Percentiles rank a stretch among this genome's conserved stretches.
Conservation (phyloP, 2,329 filamentous ascomycete genomes). For the Elsinoe arachidis region DNA sequence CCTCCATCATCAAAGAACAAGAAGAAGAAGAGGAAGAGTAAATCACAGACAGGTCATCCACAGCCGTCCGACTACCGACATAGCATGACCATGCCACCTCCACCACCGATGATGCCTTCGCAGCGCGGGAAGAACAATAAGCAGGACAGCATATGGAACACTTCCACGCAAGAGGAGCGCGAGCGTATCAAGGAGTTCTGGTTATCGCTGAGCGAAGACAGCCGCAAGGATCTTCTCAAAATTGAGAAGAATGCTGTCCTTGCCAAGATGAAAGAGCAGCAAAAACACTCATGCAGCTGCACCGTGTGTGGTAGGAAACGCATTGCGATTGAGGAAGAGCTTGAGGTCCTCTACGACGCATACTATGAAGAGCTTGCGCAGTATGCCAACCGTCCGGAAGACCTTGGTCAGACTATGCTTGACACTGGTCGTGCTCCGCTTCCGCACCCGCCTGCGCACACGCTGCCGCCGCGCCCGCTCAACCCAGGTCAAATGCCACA, state of each 20-base stretch:
- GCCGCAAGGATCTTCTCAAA: conserved; percentile 90
- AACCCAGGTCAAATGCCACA: conserved; percentile 52
- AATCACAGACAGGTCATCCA: neutral
- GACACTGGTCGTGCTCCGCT: conserved; percentile 46
- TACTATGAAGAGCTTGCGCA: conserved; percentile 98
- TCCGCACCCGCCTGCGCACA: conserved; percentile 22
- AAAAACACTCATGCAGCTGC: conserved; percentile 98
- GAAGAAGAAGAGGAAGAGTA: conserved; percentile 18
- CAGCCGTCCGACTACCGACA: neutral
- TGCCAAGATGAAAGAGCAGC: conserved; percentile 99
- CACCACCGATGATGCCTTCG: conserved; percentile 35
- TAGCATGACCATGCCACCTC: conserved; percentile 25
- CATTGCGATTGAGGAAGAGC: conserved; percentile 93
- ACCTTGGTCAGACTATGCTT: conserved; percentile 60
- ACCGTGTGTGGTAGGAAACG: conserved; percentile 94
- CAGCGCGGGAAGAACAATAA: conserved; percentile 30
- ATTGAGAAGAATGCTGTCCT: conserved; percentile 97
- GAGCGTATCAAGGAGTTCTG: conserved; percentile 98
- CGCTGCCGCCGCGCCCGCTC: conserved; percentile 31
- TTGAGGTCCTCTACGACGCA: conserved; percentile 94
- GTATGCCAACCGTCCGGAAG: conserved; percentile 70
- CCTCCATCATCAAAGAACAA: conserved; percentile 14
- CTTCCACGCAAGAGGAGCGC: conserved; percentile 83
- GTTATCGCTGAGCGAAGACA: conserved; percentile 87
- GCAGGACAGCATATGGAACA: conserved; percentile 93